Conservation (phyloP, 75 land plant species). For the Selaginella moellendorffii region DNA sequence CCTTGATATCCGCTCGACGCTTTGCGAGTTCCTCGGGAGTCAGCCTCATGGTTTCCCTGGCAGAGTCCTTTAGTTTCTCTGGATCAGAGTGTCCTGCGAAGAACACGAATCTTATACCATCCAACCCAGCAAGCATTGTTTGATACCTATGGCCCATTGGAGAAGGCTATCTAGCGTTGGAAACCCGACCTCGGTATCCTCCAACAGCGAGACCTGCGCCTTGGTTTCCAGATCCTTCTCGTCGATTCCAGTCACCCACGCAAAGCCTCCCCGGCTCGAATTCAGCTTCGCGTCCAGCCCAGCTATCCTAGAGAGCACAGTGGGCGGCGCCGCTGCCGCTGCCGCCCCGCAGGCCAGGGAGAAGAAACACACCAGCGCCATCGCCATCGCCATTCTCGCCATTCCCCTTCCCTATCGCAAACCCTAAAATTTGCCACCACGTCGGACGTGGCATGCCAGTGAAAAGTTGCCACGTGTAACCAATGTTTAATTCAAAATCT, state of each 20-base stretch:
- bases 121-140: too few species aligned
- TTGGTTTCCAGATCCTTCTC: background rate
- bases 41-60: constrained; percentile 36
- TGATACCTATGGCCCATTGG: constrained; percentile 65
- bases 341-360: background rate
- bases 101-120: background rate
- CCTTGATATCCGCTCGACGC: constrained; percentile 58
- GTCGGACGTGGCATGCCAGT: background rate
- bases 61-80: constrained; percentile 48
- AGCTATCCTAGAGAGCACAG: background rate
- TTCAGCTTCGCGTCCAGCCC: background rate
- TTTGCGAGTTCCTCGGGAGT: constrained; percentile 38
- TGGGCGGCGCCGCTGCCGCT: background rate
- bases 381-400: too few species aligned
- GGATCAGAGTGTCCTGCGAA: constrained; percentile 85
- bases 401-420: too few species aligned
- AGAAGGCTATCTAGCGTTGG: constrained; percentile 51
- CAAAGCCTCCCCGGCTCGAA: background rate
- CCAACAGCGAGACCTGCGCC: too few species aligned
- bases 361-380: background rate
- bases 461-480: background rate
- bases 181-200: constrained; percentile 25
- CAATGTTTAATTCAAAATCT: too few species aligned
- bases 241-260: background rate
- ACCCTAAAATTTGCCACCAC: too few species aligned